Base-by-base conservation (phyloP, 2,329 filamentous ascomycete species). In the Cercospora sojina region DNA sequence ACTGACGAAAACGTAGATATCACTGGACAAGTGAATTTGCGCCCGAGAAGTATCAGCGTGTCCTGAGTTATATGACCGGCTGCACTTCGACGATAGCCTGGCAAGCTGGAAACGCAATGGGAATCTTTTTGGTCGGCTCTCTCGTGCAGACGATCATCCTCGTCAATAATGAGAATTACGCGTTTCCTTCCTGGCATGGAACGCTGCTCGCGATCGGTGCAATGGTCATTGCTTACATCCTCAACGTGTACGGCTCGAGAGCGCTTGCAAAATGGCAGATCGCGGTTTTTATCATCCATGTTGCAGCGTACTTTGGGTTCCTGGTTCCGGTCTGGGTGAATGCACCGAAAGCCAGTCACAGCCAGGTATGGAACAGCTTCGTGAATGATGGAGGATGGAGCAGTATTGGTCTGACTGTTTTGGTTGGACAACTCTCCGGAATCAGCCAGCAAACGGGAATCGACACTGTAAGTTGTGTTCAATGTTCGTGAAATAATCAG, bases 201-300 rank as follows among this genome's bases (percentile, higher is more conserved):
- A 84, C 81, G 0, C 73, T 84, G 1, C 78, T 84, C 60, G 80
- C 82, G 8, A 80, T 83, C 60, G 79, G 79, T 2, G 77, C 81
- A 55, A 78, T 80, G 49, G 60, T 80, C 1, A 63, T 83, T 2
- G 79, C 80, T 23, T 80, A 79, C 72, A 67, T 78, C 3, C 75
- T 81, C 68, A 83, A 82, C 64, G 71, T 77, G 51, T 77, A 75
- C 55, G 74, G 74, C 1, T 74, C 70, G 1, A 70, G 71, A 13
- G 62, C 65, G 38, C 75, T 81, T 64, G 79, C 79, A 0, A 70
- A 76, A 3, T 74, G 78, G 25, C 76, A 81, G 31, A 57, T 43
- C 12, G 41, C 70, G 27, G 63, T 71, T 3, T 67, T 75, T 13
- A 47, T 68, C 27, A 57, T 73, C 18, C 71, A 72, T 57, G 58